These are phyloP conservation scores for Globisporangium splendens DNA, from an alignment of 352 stramenopile genomes.

Conservation along the genomic window DNA sequence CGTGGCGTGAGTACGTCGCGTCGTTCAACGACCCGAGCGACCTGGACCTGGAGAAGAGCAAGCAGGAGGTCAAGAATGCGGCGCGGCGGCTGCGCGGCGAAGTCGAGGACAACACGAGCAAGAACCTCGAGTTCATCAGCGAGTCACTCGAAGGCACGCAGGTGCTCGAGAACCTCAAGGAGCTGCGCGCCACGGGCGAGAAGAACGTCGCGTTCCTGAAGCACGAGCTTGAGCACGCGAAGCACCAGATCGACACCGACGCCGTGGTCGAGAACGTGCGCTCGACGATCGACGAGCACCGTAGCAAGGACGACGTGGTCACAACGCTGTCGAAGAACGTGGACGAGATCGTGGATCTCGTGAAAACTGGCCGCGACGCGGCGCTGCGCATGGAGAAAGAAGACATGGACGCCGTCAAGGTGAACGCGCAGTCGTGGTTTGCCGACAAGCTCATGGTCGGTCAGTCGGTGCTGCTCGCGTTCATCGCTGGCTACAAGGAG, in stretches of 20 bases:
- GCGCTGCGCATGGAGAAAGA: constrained; percentile 54
- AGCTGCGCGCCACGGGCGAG: constrained; percentile 36
- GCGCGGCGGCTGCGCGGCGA: constrained; percentile 44
- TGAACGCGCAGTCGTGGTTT: constrained; percentile 69
- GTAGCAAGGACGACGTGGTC: constrained; percentile 67
- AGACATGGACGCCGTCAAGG: constrained; percentile 62
- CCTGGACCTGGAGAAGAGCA: constrained; percentile 57
- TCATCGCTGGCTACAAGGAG: constrained; percentile 78
- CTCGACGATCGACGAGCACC: constrained; percentile 49
- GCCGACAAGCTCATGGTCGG: constrained; percentile 83
- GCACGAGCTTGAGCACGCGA: constrained; percentile 45
- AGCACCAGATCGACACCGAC: constrained; percentile 61
- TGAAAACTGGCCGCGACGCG: constrained; percentile 51
- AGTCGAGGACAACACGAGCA: constrained; percentile 44
- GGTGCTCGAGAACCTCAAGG: constrained; percentile 53
- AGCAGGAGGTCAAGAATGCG: constrained; percentile 53
- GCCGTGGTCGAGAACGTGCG: constrained; percentile 54
- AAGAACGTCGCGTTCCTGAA: constrained; percentile 60
- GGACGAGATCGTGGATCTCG: constrained; percentile 58
- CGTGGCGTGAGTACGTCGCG: constrained; percentile 71
- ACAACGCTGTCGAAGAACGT: constrained; percentile 71
- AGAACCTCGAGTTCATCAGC: constrained; percentile 59
- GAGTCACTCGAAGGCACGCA: constrained; percentile 67
- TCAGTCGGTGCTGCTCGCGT: constrained; percentile 75
- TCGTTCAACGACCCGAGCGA: constrained; percentile 55